Percentiles rank a stretch among this genome's conserved stretches.
Conservation (phyloP, 495 filamentous ascomycete genomes). For the Hyaloscypha bicolor region DNA sequence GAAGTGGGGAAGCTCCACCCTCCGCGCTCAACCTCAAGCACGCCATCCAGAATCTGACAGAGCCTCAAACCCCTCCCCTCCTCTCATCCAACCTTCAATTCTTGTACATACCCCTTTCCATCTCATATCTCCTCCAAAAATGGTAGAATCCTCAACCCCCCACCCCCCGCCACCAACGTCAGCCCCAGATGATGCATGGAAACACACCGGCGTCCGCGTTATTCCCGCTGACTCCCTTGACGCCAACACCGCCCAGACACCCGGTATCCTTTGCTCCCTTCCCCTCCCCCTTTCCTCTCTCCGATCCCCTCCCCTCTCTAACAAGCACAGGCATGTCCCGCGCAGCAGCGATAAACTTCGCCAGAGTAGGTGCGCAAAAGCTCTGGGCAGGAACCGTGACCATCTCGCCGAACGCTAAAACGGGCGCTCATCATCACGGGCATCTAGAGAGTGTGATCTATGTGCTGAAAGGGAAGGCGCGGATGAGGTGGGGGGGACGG, state of each 20-base stretch:
- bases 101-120: neutral
- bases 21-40: neutral
- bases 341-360: conserved; percentile 41
- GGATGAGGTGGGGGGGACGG: conserved; percentile 44
- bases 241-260: conserved; percentile 39
- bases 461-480: conserved; percentile 39
- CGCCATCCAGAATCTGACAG: neutral
- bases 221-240: conserved; percentile 39
- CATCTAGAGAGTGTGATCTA: conserved; percentile 44
- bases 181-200: conserved; percentile 33
- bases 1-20: neutral
- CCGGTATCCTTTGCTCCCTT: conserved; percentile 27
- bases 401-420: conserved; percentile 42
- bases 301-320: neutral
- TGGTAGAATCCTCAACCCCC: neutral
- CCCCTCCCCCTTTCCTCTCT: neutral
- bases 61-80: neutral
- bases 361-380: conserved; percentile 41
- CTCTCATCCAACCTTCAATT: neutral
- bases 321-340: conserved; percentile 29
- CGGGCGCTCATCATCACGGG: conserved; percentile 43
- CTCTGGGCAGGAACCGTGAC: conserved; percentile 44
- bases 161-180: conserved; percentile 1
- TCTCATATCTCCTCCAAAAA: neutral
- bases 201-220: conserved; percentile 39